phyloP scores from a whole-genome alignment of 176 grass and related monocot genomes.

The Carex parvula region DNA sequence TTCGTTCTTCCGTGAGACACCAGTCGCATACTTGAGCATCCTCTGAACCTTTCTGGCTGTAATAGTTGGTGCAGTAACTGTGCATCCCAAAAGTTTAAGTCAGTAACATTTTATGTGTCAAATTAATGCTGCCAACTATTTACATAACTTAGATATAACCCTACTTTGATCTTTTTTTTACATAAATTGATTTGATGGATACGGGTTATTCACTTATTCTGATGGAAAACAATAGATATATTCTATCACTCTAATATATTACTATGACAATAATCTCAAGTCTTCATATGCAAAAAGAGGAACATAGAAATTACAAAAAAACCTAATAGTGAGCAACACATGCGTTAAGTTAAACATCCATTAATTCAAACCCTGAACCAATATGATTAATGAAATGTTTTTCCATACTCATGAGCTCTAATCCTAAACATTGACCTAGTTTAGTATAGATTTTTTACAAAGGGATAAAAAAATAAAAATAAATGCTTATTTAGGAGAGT shows the following conservation, averaged over 20 bases:
- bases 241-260: neutral
- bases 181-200: neutral
- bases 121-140: neutral
- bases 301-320: neutral
- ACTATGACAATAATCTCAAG: neutral
- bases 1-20: conserved; percentile 66
- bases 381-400: neutral
- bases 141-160: neutral
- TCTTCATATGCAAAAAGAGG: neutral
- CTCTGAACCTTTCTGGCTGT: conserved; percentile 40
- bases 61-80: conserved; percentile 98
- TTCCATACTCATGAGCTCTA: neutral
- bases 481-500: neutral
- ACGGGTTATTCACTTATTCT: neutral
- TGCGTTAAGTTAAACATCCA: neutral
- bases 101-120: neutral
- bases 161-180: neutral
- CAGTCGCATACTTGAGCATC: conserved; percentile 71
- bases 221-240: neutral
- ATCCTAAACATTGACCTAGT: neutral
- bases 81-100: neutral
- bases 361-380: neutral
- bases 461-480: neutral
- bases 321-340: neutral
- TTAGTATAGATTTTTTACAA: neutral